Conservation (phyloP, 805 yeast genomes). For the Candida succiphila region DNA sequence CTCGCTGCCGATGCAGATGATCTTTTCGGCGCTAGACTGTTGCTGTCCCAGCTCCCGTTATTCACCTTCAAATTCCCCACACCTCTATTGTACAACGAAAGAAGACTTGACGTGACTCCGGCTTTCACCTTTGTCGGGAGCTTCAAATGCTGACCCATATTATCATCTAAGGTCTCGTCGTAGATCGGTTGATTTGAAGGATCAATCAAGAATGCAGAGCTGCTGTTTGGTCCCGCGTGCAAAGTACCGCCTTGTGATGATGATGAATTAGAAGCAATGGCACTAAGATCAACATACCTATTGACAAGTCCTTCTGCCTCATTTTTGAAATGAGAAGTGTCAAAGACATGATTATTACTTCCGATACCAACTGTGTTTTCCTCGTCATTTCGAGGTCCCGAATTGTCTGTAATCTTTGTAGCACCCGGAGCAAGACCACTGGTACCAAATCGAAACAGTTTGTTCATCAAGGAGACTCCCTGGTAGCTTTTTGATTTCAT, state of each 20-base stretch:
- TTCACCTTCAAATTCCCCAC: background rate
- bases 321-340: constrained; percentile 30
- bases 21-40: no score
- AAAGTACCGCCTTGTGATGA: background rate
- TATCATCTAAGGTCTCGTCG: constrained; percentile 1
- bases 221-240: background rate
- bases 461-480: background rate
- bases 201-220: background rate
- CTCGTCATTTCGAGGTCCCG: constrained; percentile 15
- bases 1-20: no score
- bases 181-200: background rate
- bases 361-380: constrained; percentile 25
- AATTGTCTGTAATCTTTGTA: constrained; percentile 7
- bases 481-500: no score
- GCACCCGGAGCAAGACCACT: constrained; percentile 28
- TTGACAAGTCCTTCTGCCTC: constrained; percentile 49
- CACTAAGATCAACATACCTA: constrained; percentile 30
- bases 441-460: constrained; percentile 12
- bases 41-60: background rate
- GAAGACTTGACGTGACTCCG: constrained; percentile 75
- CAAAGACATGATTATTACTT: constrained; percentile 30
- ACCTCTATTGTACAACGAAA: constrained; percentile 52
- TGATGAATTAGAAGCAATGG: constrained; percentile 20
- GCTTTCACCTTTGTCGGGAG: constrained; percentile 59
- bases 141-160: constrained; percentile 17